Conservation (phyloP, 257 asterid genomes). For the Cinchona pubescens region DNA sequence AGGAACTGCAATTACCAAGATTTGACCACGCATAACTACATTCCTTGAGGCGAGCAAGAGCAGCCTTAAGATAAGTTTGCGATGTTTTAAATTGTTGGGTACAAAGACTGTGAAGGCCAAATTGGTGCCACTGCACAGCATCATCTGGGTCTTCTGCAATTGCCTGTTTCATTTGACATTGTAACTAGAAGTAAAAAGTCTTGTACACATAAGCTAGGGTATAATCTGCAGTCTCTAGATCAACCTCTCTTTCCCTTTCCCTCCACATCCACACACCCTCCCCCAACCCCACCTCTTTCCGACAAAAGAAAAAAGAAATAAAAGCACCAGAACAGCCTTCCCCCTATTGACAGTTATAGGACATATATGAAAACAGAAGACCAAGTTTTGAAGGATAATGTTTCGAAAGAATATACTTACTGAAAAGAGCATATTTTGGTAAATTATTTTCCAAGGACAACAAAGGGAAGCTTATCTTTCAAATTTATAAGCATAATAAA, state of each 20-base stretch:
- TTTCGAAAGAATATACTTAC: background rate
- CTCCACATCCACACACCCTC: too few species aligned
- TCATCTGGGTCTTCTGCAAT: conserved; percentile 89
- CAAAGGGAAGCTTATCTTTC: background rate
- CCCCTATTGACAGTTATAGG: background rate
- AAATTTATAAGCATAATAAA: background rate
- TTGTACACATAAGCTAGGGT: background rate
- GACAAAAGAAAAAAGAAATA: conserved; percentile 11
- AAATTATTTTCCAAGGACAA: background rate
- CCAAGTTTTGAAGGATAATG: background rate
- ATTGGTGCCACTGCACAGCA: conserved; percentile 97
- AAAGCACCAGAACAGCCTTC: too few species aligned
- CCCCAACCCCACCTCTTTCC: too few species aligned
- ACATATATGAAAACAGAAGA: background rate
- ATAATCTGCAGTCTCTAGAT: too few species aligned
- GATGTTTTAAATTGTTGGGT: conserved; percentile 80
- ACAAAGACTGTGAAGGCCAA: conserved; percentile 86
- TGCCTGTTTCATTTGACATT: conserved; percentile 45
- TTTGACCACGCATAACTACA: conserved; percentile 93
- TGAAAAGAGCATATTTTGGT: background rate
- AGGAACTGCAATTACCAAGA: conserved; percentile 56
- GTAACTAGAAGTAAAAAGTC: background rate
- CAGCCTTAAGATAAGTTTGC: conserved; percentile 76
- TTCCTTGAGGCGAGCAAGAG: conserved; percentile 66
- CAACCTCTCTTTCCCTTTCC: too few species aligned